Evolutionary conservation across 306 rosid genomes (phyloP).

Genomic region (Cicer bijugum): DNA sequence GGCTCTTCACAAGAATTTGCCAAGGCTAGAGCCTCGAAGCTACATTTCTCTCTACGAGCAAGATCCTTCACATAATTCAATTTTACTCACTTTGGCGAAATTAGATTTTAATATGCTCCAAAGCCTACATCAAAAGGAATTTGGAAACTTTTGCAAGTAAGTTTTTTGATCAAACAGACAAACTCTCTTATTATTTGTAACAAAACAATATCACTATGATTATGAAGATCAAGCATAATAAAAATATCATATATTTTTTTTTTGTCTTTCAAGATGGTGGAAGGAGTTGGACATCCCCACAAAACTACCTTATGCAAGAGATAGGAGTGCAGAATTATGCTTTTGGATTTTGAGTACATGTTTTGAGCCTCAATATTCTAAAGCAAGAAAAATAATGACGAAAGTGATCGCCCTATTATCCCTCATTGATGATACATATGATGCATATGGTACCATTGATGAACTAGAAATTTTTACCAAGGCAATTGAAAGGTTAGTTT

Average conservation of each 20-base stretch:
- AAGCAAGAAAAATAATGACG: conserved; percentile 37
- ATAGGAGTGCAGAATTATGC: conserved; percentile 2
- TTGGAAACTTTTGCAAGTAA: too few relatives aligned
- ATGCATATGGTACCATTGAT: conserved; percentile 33
- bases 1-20: too few relatives aligned
- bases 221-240: too few relatives aligned
- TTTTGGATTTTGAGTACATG: conserved; percentile 20
- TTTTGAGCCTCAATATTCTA: conserved; percentile 37
- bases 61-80: too few relatives aligned
- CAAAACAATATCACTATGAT: not conserved
- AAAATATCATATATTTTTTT: not conserved
- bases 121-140: too few relatives aligned
- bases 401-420: not conserved
- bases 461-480: conserved; percentile 30
- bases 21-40: too few relatives aligned
- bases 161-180: too few relatives aligned
- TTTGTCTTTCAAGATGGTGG: conserved; percentile 41
- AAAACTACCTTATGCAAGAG: too few relatives aligned
- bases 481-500: conserved; percentile 31
- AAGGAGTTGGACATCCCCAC: conserved; percentile 24
- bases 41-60: too few relatives aligned
- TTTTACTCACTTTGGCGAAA: too few relatives aligned
- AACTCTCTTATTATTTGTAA: too few relatives aligned
- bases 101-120: too few relatives aligned
- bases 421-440: conserved; percentile 36